Conservation (phyloP, 805 yeast genomes). For the Priceomyces haplophilus region DNA sequence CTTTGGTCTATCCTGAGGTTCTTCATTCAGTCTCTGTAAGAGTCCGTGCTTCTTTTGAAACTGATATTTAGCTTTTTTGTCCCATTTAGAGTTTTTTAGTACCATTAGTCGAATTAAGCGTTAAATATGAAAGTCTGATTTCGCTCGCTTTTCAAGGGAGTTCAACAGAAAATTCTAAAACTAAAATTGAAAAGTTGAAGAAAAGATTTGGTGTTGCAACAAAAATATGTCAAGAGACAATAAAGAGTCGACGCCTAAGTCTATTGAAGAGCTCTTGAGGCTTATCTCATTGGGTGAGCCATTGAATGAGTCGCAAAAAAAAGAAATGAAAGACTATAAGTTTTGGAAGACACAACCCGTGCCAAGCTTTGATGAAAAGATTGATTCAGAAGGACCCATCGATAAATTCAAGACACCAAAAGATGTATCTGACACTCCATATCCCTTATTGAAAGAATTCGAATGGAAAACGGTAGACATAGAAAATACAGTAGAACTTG, state of each 20-base stretch:
- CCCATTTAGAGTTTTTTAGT: constrained; percentile 43
- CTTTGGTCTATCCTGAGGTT: constrained; percentile 18
- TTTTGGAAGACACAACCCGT: constrained; percentile 99
- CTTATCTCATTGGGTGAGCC: constrained; percentile 52
- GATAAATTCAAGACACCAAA: constrained; percentile 63
- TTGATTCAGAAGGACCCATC: constrained; percentile 76
- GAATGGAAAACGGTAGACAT: constrained; percentile 85
- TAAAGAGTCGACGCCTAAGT: constrained; percentile 20
- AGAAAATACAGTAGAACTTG: constrained; percentile 50
- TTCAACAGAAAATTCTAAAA: neutral
- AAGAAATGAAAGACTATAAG: constrained; percentile 83
- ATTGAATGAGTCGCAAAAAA: constrained; percentile 55
- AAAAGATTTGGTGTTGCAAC: neutral
- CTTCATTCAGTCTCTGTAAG: constrained; percentile 8
- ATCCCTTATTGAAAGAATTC: constrained; percentile 70
- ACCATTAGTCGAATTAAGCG: constrained; percentile 27
- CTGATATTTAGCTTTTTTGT: constrained; percentile 38
- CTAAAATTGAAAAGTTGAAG: neutral
- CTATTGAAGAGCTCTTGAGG: constrained; percentile 59
- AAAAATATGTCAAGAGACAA: constrained; percentile 11
- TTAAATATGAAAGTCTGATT: neutral
- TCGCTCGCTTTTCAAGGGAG: neutral
- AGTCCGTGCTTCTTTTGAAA: constrained; percentile 43
- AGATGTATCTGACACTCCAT: constrained; percentile 69
- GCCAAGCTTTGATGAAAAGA: constrained; percentile 64